Evolutionary conservation across 2,329 filamentous ascomycete species (phyloP), one percentile per base, ranked within the genome.

Genomic region (Botrytis squamosa): DNA sequence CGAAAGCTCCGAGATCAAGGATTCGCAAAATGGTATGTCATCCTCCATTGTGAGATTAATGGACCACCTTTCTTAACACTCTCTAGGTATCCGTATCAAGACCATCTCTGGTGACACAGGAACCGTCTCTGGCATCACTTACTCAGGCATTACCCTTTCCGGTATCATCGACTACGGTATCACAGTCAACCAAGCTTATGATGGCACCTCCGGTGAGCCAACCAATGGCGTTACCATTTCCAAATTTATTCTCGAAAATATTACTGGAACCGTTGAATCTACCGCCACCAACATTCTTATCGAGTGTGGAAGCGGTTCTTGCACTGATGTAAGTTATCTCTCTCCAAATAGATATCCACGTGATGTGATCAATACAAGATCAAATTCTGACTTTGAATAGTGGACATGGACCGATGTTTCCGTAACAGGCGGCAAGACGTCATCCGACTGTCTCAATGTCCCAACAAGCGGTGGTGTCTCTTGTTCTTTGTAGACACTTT

Each of bases 131-230:
- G 84, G 83, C 69, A 82, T 90, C 40, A 88, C 85, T 3, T 90
- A 88, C 81, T 81, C 80, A 42, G 82, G 83, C 75, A 89, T 89
- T 79, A 83, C 82, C 0, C 82, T 89, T 0, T 83, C 81, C 64
- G 79, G 80, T 42, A 88, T 88, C 77, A 80, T 85, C 70, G 82
- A 85, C 36, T 88, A 89, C 78, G 84, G 83, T 73, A 82, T 82
- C 52, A 78, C 88, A 66, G 85, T 90, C 73, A 83, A 89, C 80
- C 88, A 90, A 82, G 86, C 88, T 77, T 87, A 87, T 76, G 78
- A 85, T 77, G 86, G 86, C 75, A 84, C 84, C 6, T 84, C 82
- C 12, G 85, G 85, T 29, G 12, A 80, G n/a, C 0, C 85, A 18
- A 86, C 84, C 52, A 77, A 77, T 40, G 86, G 86, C 44, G 84